These are phyloP conservation scores for Raphidocelis subcapitata DNA, from an alignment of 139 green algal species.

Conservation along the genomic window DNA sequence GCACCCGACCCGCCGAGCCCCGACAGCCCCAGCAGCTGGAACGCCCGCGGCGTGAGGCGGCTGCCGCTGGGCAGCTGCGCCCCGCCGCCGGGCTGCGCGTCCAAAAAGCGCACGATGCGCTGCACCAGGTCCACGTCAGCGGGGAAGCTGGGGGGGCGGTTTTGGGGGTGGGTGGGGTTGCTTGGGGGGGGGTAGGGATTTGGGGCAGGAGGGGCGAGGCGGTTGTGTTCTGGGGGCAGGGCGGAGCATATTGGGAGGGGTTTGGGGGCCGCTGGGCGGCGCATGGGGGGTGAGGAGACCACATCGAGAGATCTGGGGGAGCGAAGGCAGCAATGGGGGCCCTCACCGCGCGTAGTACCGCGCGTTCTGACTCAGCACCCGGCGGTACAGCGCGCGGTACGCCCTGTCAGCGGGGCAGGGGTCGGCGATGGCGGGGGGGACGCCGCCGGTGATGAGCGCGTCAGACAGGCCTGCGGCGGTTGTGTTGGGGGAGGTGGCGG, in stretches of 20 bases:
- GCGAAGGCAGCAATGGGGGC: slow-evolving; percentile 11
- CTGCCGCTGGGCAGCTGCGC: slow-evolving; percentile 64
- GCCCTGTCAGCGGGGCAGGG: slow-evolving; percentile 63
- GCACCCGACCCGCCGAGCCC: slow-evolving; percentile 28
- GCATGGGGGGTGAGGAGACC: no score
- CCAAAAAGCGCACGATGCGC: slow-evolving; percentile 73
- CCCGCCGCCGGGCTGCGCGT: slow-evolving; percentile 49
- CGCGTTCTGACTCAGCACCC: slow-evolving; percentile 71
- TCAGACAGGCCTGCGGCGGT: slow-evolving; percentile 50
- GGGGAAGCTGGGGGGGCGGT: slow-evolving; percentile 39
- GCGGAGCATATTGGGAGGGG: neutral
- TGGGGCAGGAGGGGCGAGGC: neutral
- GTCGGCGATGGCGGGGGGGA: slow-evolving; percentile 65
- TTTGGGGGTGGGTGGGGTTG: neutral
- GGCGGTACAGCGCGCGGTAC: slow-evolving; percentile 62
- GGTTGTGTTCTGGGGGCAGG: neutral
- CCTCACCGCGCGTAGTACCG: slow-evolving; percentile 83
- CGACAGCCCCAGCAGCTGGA: slow-evolving; percentile 81
- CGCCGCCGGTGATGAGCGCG: slow-evolving; percentile 75
- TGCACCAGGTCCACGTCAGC: slow-evolving; percentile 48
- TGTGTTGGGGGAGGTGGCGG: neutral
- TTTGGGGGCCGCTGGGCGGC: neutral
- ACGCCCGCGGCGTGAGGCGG: slow-evolving; percentile 62
- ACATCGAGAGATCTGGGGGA: no score
- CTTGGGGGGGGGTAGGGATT: neutral